These are phyloP conservation scores for Fusarium oxysporum DNA, from an alignment of 2,329 filamentous ascomycete species.

Conservation along the genomic window DNA sequence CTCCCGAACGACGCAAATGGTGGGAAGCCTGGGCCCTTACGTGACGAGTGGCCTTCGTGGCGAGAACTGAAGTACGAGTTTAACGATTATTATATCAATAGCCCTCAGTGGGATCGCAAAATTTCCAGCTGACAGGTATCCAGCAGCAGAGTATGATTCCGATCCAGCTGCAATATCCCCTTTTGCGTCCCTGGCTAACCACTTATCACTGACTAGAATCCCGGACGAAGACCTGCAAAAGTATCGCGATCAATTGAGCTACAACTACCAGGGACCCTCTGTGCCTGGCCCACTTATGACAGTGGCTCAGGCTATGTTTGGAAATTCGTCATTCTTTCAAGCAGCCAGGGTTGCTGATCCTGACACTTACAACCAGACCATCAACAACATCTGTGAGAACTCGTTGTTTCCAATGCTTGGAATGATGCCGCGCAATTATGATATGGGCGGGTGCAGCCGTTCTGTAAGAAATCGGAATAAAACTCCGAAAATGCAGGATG, in stretches of 20 bases:
- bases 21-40: not conserved
- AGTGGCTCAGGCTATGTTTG: slow-evolving; percentile 18
- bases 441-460: not conserved
- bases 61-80: not conserved
- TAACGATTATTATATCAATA: not conserved
- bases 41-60: slow-evolving; percentile 5
- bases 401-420: not conserved
- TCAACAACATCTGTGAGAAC: not conserved
- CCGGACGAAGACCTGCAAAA: not conserved
- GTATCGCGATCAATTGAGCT: not conserved
- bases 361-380: not conserved
- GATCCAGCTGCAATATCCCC: not conserved
- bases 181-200: not conserved
- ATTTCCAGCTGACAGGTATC: not conserved
- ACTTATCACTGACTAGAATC: not conserved
- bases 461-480: not conserved
- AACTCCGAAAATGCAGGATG: not conserved
- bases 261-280: fast-evolving
- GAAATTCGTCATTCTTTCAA: slow-evolving; percentile 14
- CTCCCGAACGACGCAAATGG: slow-evolving; percentile 19
- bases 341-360: not conserved
- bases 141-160: not conserved
- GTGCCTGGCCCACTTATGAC: slow-evolving; percentile 24
- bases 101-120: too few species aligned
- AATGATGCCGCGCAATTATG: not conserved